Conservation (phyloP, 305 asterid genomes). For the Fraxinus dipetala region DNA sequence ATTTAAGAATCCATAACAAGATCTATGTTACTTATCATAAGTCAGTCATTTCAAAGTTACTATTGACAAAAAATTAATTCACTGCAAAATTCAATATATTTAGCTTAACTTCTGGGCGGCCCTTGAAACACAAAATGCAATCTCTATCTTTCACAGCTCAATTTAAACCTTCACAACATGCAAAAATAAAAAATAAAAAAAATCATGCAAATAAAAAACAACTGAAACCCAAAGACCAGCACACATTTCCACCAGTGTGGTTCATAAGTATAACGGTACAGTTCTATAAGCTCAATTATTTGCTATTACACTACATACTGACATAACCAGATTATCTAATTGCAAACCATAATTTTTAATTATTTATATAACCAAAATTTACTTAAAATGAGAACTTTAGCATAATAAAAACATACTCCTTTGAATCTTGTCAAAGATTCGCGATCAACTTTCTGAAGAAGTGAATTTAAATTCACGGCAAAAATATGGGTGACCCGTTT, state of each 20-base stretch:
- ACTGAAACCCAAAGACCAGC: background rate
- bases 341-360: background rate
- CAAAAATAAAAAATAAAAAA: background rate
- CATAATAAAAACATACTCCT: slow-evolving; percentile 46
- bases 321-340: background rate
- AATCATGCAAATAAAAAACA: background rate
- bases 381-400: background rate
- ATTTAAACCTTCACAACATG: background rate
- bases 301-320: background rate
- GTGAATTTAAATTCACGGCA: slow-evolving; percentile 49
- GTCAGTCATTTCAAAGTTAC: background rate
- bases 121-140: background rate
- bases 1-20: background rate
- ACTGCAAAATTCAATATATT: background rate
- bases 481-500: slow-evolving; percentile 67
- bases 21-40: background rate
- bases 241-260: background rate
- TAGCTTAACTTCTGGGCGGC: background rate
- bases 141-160: background rate
- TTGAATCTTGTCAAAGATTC: slow-evolving; percentile 46
- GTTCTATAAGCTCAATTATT: background rate
- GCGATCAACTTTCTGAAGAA: slow-evolving; percentile 44
- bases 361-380: background rate
- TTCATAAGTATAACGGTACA: background rate
- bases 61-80: background rate